Base-by-base conservation (phyloP, 495 filamentous ascomycete species). In the Tuber magnatum region DNA sequence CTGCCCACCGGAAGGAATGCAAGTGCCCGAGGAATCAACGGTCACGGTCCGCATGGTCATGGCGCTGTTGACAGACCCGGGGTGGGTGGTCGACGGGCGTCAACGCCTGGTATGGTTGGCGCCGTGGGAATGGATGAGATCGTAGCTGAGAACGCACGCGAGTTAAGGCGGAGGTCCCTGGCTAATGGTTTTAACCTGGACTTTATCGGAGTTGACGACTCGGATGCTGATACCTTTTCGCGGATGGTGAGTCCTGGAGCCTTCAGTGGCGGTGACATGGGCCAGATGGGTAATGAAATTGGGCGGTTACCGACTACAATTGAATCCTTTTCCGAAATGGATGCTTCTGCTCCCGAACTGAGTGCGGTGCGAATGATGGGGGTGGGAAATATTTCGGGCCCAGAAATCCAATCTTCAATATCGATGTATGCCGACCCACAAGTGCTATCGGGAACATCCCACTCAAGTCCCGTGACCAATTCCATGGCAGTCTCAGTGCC, bases 351-450 rank as follows among this genome's bases (percentile, higher is more conserved):
- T 24, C 76, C 77, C 61, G 77, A 79, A 51, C 72, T 79, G 73
- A 79, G 76, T 51, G 76, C 77, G 32, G 77, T 81, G 69, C 71
- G 76, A 51, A 81, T 81, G 80, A 78, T 81, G 72, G 76, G 73
- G 1, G 80, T 74, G 56, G 80, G 80, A 24, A 75, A 78, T 71
- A 81, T 81, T 39, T 81, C 80, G 39, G 80, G 76, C 41, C 74
- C 80, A 18, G 80, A 81, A 61, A 81, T 81, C 74, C 80, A 81
- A 73, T 73, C 76, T n/a, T 79, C 76, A 68, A 81, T 81, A 72
- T 78, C 80, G 44, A 81, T 81, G 79, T 81, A 74, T 68, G 72
- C 74, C 73, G 79, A 79, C 73, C 76, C 72, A 69, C 76, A 81
- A 71, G 80, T 74, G 70, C 68, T 74, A 73, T 78, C 80, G 51